Percentiles rank a stretch among this genome's conserved stretches.
These are phyloP conservation scores for Eucalyptus albens DNA, from an alignment of 345 rosid species.

Conservation along the genomic window DNA sequence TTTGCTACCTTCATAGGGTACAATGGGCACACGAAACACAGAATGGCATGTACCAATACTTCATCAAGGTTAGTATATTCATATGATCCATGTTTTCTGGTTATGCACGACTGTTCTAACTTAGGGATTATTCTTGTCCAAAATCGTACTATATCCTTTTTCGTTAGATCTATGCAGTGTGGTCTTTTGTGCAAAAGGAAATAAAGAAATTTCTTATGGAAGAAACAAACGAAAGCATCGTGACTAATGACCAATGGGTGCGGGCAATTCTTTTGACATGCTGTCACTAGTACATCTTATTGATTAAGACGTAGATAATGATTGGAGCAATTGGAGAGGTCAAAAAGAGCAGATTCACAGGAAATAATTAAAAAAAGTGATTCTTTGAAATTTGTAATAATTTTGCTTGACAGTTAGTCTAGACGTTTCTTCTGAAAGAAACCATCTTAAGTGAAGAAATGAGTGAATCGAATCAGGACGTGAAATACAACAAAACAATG, in stretches of 20 bases:
- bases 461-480: neutral
- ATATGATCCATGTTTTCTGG: neutral
- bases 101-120: neutral
- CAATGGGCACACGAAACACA: conserved; percentile 42
- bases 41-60: conserved; percentile 54
- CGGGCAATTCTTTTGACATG: neutral
- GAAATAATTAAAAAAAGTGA: neutral
- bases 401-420: neutral
- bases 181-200: neutral
- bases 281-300: neutral
- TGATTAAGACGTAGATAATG: neutral
- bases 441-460: neutral
- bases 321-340: neutral
- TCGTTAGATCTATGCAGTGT: neutral
- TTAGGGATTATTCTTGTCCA: neutral
- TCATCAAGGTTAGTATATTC: conserved; percentile 46
- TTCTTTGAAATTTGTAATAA: neutral
- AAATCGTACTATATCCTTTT: neutral
- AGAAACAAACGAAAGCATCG: neutral
- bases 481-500: neutral
- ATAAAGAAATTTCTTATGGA: neutral
- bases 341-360: neutral
- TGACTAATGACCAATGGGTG: neutral
- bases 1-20: conserved; percentile 27
- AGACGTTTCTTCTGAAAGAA: neutral